Base-by-base conservation (phyloP, 139 green algal species). In the Auxenochlorella pyrenoidosa region DNA sequence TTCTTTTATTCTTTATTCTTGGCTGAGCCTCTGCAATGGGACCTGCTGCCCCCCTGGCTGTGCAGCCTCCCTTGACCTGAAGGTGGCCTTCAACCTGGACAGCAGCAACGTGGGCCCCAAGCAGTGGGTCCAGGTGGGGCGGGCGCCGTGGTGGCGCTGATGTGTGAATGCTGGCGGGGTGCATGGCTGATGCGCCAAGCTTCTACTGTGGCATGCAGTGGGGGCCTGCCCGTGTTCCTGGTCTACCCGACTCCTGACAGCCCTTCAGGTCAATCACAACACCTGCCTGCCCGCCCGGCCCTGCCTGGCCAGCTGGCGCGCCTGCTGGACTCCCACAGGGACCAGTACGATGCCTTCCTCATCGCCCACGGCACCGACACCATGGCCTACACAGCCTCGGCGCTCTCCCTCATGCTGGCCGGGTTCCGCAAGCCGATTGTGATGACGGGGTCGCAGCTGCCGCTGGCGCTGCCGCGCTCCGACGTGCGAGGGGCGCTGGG, bases 321-420 rank as follows among this genome's bases (percentile, higher is more conserved):
- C n/a, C 68, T 94, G 13, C 89, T 98, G 43, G 86, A 98, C 86
- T 21, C 77, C 6, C 91, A 88, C 72, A 90, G 93, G 43, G 41
- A 86, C 0, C 26, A 89, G 0, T 97, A 96, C 79, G 95, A 98
- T 80, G 94, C 94, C 0, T 98, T 97, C 63, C 40, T 98, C 32
- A 89, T 97, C 16, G 88, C 93, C 1, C 88, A 93, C 54, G 91
- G 95, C 83, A 98, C 95, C 0, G 97, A 99, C 91, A 98, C 97
- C 0, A 93, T 99, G 91, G 92, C 95, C 3, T 85, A 96, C 93
- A 98, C 96, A 0, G 96, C 96, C 10, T 87, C 86, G n/a, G 97
- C 97, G 4, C 91, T 99, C 34, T 95, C 88, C 21, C 90, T 98
- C 26, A 98, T 99, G 94, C 92, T 98, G 38, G 78, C 78, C 0